Base-by-base conservation (phyloP, 257 asterid genomes). In the Scutellaria minor region DNA sequence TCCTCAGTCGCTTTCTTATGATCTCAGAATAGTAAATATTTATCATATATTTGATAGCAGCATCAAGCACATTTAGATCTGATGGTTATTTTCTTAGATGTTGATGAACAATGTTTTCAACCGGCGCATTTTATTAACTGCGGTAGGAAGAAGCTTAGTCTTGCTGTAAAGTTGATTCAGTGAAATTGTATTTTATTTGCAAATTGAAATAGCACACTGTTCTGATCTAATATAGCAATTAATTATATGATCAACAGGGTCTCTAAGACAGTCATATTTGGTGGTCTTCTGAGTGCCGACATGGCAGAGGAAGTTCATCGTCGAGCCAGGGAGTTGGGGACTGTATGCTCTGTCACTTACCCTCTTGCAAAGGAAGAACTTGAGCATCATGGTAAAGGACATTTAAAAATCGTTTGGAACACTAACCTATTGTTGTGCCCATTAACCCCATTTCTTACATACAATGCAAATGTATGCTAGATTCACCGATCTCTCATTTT, bases 251-350 rank as follows among this genome's bases (percentile, higher is more conserved):
- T 74, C 63, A 85, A 83, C 86, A 95, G 99, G 94, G 92, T 90
- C 72, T 96, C 98, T 61, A 92, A 79, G 89, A 95, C 96, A 1
- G 96, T 90, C 71, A 72, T 95, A 81, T 76, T 95, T 64, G 99
- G 99, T 41, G 93, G 96, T 74, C 96, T 90, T 77, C 83, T 85
- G 70, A 72, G 73, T 79, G 83, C 63, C 74, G 85, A 83, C 51
- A 90, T 92, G 96, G 96, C 91, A 13, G 86, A 87, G 78, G 97
- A 90, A 74, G 96, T 89, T 83, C 97, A 95, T 76, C 83, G 75
- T 67, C 74, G 66, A 66, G 96, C 96, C 10, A 80, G 70, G 74
- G 79, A 83, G 79, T 77, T 84, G 80, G 99, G 97, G 65, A 76
- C 92, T 10, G 81, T 87, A 37, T 81, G 81, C 69, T 83, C 96